Percentiles rank a stretch among this genome's conserved stretches.
Evolutionary conservation across 2,329 filamentous ascomycete species (phyloP).

Genomic region (Curvularia hawaiiensis): DNA sequence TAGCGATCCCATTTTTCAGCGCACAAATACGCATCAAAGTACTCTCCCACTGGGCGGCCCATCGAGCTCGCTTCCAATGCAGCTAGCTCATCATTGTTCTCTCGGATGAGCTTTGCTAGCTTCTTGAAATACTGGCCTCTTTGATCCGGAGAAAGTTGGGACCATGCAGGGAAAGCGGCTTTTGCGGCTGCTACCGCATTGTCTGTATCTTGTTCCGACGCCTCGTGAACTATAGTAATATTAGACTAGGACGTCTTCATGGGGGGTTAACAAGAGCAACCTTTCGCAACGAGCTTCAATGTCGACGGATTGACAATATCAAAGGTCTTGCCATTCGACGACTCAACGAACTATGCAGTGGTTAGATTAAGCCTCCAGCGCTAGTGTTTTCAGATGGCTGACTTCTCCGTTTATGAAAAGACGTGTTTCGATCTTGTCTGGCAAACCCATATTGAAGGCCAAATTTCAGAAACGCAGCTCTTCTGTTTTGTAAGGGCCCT

Average conservation of each 20-base stretch:
- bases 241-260: neutral
- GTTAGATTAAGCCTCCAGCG: constrained; percentile 7
- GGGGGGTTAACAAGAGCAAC: constrained; percentile 52
- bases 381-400: neutral
- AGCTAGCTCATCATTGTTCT: constrained; percentile 80
- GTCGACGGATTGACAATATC: constrained; percentile 81
- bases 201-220: constrained; percentile 63
- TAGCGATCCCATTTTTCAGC: constrained; percentile 81
- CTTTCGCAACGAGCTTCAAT: constrained; percentile 79
- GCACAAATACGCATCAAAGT: constrained; percentile 76
- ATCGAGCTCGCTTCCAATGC: constrained; percentile 84
- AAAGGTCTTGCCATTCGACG: constrained; percentile 51
- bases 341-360: constrained; percentile 34
- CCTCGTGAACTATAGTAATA: constrained; percentile 47
- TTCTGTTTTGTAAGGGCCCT: neutral
- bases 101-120: constrained; percentile 75
- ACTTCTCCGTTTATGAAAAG: constrained; percentile 46
- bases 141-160: constrained; percentile 38
- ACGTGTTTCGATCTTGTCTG: constrained; percentile 40
- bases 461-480: neutral
- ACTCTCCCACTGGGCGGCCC: constrained; percentile 82
- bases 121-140: constrained; percentile 52
- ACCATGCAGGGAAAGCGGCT: constrained; percentile 78
- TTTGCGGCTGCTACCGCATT: constrained; percentile 70
- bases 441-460: constrained; percentile 32